Base-by-base conservation (phyloP, 1,284 basidiomycete species). In the Cerrena zonata region DNA sequence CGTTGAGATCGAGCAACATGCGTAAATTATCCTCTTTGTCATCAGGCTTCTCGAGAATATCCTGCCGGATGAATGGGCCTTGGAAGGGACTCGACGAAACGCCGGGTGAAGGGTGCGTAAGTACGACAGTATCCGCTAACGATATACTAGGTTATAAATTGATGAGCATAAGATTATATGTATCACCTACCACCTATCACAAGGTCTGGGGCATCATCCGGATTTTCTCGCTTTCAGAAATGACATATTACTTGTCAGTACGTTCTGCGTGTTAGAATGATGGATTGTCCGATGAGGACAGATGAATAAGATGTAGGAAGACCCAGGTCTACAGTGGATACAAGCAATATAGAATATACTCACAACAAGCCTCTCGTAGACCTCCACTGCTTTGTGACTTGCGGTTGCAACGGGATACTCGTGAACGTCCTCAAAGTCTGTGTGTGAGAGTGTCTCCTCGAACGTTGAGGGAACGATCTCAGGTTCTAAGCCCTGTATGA, bases 391-490 rank as follows among this genome's bases (percentile, higher is more conserved):
- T 74, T 97, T 98, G 58, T 94, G 87, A 1, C 83, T 84, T 2
- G 92, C 92, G 0, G 94, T 98, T 5, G 94, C 85, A 4, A 96
- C 90, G 0, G 94, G 91, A 65, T 99, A 98, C 64, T 96, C 92
- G 53, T 91, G 89, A 15, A 89, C 77, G 55, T 90, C 80, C 23
- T 82, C 81, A 52, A 86, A 98, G 2, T 79, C 77, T 18, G 70
- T 70, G 45, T 88, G 74, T 0, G 81, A 75, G 13, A 98, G 72
- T 61, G 94, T 75, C 67, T 98, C 95, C 36, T 81, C 78, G 58
- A 98, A 98, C 0, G 78, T 89, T 2, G 93, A 95, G 0, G 93
- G 89, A 0, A 96, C 76, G 52, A 96, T 79, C 65, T 96, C 91
- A 1, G 93, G 92, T 42, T 78, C 74, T 26, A 97, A 65, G 15